These are phyloP conservation scores for Daldinia sp. DNA, from an alignment of 2,329 filamentous ascomycete genomes.

Conservation along the genomic window DNA sequence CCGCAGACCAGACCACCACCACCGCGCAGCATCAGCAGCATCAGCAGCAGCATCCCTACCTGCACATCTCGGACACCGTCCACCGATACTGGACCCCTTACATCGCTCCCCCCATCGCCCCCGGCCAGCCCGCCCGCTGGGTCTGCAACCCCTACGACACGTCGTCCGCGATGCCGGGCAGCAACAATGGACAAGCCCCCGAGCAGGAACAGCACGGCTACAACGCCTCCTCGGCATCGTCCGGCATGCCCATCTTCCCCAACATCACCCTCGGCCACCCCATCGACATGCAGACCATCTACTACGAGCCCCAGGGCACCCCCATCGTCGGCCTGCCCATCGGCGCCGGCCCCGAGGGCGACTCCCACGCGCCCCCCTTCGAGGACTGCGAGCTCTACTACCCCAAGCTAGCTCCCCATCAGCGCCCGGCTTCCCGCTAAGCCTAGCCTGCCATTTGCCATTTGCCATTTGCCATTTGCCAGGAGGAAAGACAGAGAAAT, in stretches of 20 bases:
- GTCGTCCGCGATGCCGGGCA: not conserved
- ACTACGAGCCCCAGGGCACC: conserved; percentile 28
- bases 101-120: not conserved
- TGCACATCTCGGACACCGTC: not conserved
- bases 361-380: conserved; percentile 52
- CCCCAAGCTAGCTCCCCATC: not conserved
- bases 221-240: not conserved
- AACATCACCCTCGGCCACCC: conserved; percentile 14
- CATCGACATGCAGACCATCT: conserved; percentile 42
- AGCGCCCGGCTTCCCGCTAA: conserved; percentile 16
- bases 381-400: conserved; percentile 45
- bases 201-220: not conserved
- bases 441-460: too few relatives aligned
- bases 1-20: not conserved
- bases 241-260: not conserved
- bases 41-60: too few relatives aligned
- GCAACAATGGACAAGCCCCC: not conserved
- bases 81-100: not conserved
- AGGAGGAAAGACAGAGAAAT: not conserved
- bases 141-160: conserved; percentile 18
- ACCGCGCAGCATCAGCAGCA: too few relatives aligned
- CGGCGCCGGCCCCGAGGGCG: conserved; percentile 58
- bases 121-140: conserved; percentile 36
- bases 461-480: too few relatives aligned
- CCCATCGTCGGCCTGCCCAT: conserved; percentile 56